Percentiles rank a stretch among this genome's conserved stretches.
phyloP scores from a whole-genome alignment of 2,329 filamentous ascomycete genomes.

The Lachnellula hyalina region DNA sequence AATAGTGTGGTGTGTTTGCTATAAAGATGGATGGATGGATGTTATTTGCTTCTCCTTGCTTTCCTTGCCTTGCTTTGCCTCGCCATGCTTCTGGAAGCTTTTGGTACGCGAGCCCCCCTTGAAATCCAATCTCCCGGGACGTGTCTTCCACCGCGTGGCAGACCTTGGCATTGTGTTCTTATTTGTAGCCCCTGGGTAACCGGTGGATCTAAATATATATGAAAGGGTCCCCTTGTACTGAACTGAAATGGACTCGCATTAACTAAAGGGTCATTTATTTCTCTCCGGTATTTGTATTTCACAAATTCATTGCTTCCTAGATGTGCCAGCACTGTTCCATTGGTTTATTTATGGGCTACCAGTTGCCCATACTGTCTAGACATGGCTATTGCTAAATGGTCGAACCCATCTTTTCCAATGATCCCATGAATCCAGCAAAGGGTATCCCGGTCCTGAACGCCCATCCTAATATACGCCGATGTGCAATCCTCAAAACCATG shows the following conservation, averaged over 20 bases:
- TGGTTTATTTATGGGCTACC: neutral
- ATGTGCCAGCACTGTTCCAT: too few relatives aligned
- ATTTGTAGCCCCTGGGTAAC: conserved; percentile 3
- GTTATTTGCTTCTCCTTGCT: neutral
- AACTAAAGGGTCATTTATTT: too few relatives aligned
- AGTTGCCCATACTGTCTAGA: neutral
- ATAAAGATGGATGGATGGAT: neutral
- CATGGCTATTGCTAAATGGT: neutral
- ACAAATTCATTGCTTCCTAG: too few relatives aligned
- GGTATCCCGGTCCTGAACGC: conserved; percentile 22
- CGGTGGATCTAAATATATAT: neutral
- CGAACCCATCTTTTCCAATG: neutral
- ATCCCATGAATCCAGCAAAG: conserved; percentile 12
- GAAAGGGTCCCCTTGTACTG: neutral
- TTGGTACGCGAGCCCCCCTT: neutral
- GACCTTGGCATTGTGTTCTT: neutral
- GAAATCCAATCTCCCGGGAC: conserved; percentile 2
- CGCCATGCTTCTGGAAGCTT: neutral
- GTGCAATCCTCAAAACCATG: conserved; percentile 67
- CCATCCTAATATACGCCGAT: conserved; percentile 9
- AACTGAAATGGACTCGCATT: too few relatives aligned
- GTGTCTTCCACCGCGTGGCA: conserved; percentile 1
- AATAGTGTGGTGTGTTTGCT: too few relatives aligned
- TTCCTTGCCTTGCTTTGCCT: neutral
- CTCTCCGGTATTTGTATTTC: neutral